Percentiles rank a stretch among this genome's conserved stretches.
These are phyloP conservation scores for Trichoderma breve DNA, from an alignment of 2,329 filamentous ascomycete species.

Conservation along the genomic window DNA sequence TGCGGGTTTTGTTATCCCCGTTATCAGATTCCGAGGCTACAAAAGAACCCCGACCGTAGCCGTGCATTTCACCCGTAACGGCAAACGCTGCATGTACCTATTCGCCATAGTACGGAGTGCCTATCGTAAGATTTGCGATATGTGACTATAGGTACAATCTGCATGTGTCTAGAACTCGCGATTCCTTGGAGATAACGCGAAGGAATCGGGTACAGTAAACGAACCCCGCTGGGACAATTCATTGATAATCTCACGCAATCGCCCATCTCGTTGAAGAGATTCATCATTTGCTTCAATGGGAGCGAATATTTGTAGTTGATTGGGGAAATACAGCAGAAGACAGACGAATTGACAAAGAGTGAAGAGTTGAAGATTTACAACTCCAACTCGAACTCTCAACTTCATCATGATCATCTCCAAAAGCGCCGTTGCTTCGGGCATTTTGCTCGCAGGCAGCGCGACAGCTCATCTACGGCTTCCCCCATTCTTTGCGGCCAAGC, in stretches of 20 bases:
- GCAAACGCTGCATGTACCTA: neutral
- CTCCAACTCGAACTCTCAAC: neutral
- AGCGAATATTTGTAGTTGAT: neutral
- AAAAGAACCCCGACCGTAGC: neutral
- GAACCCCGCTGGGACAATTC: neutral
- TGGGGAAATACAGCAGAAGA: neutral
- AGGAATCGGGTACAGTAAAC: conserved; percentile 11
- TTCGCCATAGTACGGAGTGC: no score
- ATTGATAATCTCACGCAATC: neutral
- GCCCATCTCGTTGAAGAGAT: neutral
- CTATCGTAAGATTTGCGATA: neutral
- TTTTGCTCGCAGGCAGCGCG: neutral
- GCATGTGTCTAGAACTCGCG: neutral
- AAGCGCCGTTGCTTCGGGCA: neutral
- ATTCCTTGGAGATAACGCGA: neutral
- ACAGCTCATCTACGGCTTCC: neutral
- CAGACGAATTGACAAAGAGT: neutral
- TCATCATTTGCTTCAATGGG: neutral
- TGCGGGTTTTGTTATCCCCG: neutral
- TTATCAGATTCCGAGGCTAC: neutral
- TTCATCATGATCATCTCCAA: neutral
- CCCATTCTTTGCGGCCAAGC: neutral
- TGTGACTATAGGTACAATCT: neutral
- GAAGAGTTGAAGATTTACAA: neutral
- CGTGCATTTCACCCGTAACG: neutral